Base-by-base conservation (phyloP, 1,284 basidiomycete species). In the Lignosus rhinocerotis region DNA sequence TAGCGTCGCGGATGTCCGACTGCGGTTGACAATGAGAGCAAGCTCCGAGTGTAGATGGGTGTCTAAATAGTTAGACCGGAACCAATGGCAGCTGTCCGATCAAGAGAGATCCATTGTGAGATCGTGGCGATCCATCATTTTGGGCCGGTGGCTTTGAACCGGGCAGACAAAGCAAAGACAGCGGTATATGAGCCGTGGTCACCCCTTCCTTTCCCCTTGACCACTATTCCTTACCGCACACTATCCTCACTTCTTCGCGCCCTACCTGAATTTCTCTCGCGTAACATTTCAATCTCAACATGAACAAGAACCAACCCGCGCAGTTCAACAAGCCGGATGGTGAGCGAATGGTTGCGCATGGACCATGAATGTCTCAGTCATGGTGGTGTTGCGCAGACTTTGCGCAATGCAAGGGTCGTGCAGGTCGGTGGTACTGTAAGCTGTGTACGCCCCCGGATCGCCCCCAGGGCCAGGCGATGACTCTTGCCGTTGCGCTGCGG, bases 381-480 rank as follows among this genome's bases (percentile, higher is more conserved):
- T 25, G 9, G 7, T 42, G 4, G 19, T 25, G 17, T 19, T 31
- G 21, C 38, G 11, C 51, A 68, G 67, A 68, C 47, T 68, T 66
- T 45, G 52, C 51, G 2, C 47, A 59, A 8, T 42, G 56, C 36
- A 56, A 58, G 31, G 47, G 64, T 25, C 47, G 52, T 38, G 42
- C 54, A 14, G 46, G 56, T 12, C 58, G 58, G 33, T 58, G 51
- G 9, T 64, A 55, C 36, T 68, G 67, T 56, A 62, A 59, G 41
- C 11, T 68, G 1, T 68, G 67, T 45, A 59, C 57, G 1, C 51
- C 65, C 0, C 41, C 60, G 3, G 51, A 50, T 34, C 55, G 43
- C 42, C 33, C 56, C 4, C 45, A 56, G 7, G 55, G 60, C 14
- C 58, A 68, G 30, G 53, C 60, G 0, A 68, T 68, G 67, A 57